phyloP scores from a whole-genome alignment of 2,329 filamentous ascomycete genomes.

The Penicillium sp. region DNA sequence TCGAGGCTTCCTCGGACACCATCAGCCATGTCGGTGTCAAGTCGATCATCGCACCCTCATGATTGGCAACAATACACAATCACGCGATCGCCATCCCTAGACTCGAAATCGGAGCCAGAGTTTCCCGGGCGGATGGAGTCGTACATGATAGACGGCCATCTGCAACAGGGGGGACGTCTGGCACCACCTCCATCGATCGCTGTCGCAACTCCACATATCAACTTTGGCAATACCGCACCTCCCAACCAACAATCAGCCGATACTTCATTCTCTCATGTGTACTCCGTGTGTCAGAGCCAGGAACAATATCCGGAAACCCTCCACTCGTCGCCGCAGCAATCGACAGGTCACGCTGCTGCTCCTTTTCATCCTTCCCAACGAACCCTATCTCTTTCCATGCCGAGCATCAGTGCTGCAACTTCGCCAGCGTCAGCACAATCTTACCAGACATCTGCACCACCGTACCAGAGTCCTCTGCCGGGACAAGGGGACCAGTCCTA shows the following conservation, averaged over 20 bases:
- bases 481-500: constrained; percentile 18
- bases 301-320: constrained; percentile 17
- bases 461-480: constrained; percentile 10
- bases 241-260: constrained; percentile 23
- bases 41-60: constrained; percentile 30
- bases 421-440: constrained; percentile 5
- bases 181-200: constrained; percentile 8
- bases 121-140: constrained; percentile 30
- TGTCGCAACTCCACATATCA: constrained; percentile 24
- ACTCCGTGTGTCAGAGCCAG: constrained; percentile 16
- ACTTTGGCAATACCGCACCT: constrained; percentile 21
- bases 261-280: constrained; percentile 27
- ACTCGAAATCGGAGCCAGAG: constrained; percentile 33
- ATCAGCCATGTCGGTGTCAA: constrained; percentile 29
- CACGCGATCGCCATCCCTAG: constrained; percentile 32
- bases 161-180: constrained; percentile 16
- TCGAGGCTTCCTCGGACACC: constrained; percentile 25
- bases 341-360: constrained; percentile 7
- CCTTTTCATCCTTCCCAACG: constrained; percentile 22
- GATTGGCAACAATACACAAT: constrained; percentile 35
- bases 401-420: constrained; percentile 6
- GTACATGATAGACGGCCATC: constrained; percentile 22
- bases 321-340: constrained; percentile 15
- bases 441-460: constrained; percentile 14
- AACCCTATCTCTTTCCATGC: constrained; percentile 26